Percentiles rank a stretch among this genome's conserved stretches.
phyloP scores from a whole-genome alignment of 768 basidiomycete species.

The Hygrocybe coccinea region DNA sequence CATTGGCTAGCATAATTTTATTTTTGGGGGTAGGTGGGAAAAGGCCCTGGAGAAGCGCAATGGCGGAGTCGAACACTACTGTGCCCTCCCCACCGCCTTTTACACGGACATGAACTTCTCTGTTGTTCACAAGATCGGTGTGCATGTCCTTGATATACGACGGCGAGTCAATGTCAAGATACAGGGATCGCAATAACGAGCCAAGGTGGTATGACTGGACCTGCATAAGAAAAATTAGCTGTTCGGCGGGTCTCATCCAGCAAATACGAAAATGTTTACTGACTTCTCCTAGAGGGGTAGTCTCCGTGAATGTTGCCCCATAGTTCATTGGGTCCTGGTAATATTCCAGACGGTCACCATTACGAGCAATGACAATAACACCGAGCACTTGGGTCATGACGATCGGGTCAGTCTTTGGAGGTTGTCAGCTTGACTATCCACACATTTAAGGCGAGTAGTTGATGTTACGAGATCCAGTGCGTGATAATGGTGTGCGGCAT shows the following conservation, averaged over 20 bases:
- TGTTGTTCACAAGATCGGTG: conserved; percentile 65
- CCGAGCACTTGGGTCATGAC: conserved; percentile 62
- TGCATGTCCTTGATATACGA: conserved; percentile 65
- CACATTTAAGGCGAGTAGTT: conserved; percentile 11
- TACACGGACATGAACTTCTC: conserved; percentile 68
- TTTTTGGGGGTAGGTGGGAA: conserved; percentile 76
- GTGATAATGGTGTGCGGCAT: conserved; percentile 2
- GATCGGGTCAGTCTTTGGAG: conserved; percentile 2
- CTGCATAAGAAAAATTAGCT: conserved; percentile 32
- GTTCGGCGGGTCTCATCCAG: background rate
- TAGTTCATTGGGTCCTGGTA: conserved; percentile 72
- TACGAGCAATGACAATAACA: conserved; percentile 72
- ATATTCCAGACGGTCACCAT: conserved; percentile 67
- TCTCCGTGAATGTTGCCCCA: conserved; percentile 55
- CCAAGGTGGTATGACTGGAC: conserved; percentile 67
- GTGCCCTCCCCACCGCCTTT: conserved; percentile 82
- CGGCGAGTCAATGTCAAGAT: conserved; percentile 61
- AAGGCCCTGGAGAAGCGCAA: conserved; percentile 79
- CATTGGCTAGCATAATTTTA: conserved; percentile 75
- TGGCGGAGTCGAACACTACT: conserved; percentile 83
- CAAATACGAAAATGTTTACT: conserved; percentile 13
- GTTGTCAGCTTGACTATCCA: background rate
- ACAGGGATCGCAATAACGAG: conserved; percentile 53
- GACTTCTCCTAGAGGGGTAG: conserved; percentile 73
- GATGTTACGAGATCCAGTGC: conserved; percentile 5